Conservation (phyloP, 352 stramenopile genomes). For the Pilasporangium apinafurcum region DNA sequence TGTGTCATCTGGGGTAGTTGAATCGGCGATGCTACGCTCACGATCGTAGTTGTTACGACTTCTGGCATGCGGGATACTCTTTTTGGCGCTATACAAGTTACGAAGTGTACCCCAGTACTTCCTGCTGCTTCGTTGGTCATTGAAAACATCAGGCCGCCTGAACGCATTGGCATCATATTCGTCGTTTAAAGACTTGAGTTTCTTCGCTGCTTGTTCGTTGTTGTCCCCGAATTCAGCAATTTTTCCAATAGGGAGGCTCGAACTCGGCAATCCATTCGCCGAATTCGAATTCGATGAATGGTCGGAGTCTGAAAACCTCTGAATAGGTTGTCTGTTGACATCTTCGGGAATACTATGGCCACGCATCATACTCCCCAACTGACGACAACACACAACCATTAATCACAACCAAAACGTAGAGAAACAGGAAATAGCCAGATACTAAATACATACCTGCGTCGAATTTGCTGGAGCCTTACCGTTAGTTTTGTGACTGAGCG, state of each 20-base stretch:
- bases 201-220: slow-evolving; percentile 64
- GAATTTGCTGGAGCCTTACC: too few relatives aligned
- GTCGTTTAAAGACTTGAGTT: slow-evolving; percentile 65
- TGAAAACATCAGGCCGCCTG: slow-evolving; percentile 20
- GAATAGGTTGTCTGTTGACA: too few relatives aligned
- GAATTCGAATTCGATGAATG: neutral
- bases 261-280: neutral
- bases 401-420: neutral
- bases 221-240: slow-evolving; percentile 50
- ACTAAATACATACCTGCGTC: too few relatives aligned
- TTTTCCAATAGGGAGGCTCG: slow-evolving; percentile 12
- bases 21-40: slow-evolving; percentile 20
- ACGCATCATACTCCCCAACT: slow-evolving; percentile 29
- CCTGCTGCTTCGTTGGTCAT: slow-evolving; percentile 48
- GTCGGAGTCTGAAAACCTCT: slow-evolving; percentile 44
- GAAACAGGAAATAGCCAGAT: neutral
- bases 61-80: slow-evolving; percentile 10
- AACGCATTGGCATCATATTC: slow-evolving; percentile 65
- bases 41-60: neutral
- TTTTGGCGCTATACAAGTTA: slow-evolving; percentile 38
- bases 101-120: slow-evolving; percentile 67
- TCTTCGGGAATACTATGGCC: slow-evolving; percentile 75
- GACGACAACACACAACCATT: too few relatives aligned
- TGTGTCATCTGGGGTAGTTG: slow-evolving; percentile 48
- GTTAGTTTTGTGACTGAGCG: too few relatives aligned